Conservation (phyloP, 805 yeast genomes). For the Suhomyces sp. region DNA sequence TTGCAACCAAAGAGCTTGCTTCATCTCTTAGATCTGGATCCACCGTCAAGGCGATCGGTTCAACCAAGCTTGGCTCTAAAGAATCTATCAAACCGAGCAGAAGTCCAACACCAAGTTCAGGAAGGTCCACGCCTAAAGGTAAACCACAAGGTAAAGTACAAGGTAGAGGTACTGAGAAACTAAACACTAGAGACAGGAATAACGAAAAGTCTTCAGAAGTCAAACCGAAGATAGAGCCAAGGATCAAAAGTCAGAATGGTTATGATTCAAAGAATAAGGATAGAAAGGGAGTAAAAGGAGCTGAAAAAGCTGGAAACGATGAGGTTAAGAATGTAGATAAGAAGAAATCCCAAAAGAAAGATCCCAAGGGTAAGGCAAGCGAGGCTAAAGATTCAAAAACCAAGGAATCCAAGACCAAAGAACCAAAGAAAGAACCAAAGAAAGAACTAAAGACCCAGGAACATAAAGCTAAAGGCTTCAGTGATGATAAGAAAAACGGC, state of each 20-base stretch:
- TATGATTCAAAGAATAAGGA: background rate
- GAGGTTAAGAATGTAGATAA: background rate
- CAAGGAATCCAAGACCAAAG: background rate
- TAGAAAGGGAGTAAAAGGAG: background rate
- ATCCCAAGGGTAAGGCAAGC: background rate
- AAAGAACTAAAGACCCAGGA: background rate
- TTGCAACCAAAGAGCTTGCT: slow-evolving; percentile 28
- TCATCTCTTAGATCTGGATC: slow-evolving; percentile 35
- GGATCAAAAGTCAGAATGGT: background rate
- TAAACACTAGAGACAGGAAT: background rate
- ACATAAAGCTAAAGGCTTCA: background rate
- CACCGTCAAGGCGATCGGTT: slow-evolving; percentile 39
- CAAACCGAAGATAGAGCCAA: background rate
- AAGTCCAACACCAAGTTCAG: background rate
- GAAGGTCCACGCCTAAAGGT: slow-evolving; percentile 1
- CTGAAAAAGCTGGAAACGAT: background rate
- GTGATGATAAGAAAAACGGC: background rate
- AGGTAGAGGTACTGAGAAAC: background rate
- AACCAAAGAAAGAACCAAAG: background rate
- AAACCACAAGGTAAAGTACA: background rate
- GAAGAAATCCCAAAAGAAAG: background rate
- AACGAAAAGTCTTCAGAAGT: background rate
- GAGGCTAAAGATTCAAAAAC: background rate
- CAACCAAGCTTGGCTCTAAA: slow-evolving; percentile 16
- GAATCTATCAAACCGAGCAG: slow-evolving; percentile 1